Percentiles rank a stretch among this genome's conserved stretches.
These are phyloP conservation scores for Candida nemodendra DNA, from an alignment of 805 yeast species.

Conservation along the genomic window DNA sequence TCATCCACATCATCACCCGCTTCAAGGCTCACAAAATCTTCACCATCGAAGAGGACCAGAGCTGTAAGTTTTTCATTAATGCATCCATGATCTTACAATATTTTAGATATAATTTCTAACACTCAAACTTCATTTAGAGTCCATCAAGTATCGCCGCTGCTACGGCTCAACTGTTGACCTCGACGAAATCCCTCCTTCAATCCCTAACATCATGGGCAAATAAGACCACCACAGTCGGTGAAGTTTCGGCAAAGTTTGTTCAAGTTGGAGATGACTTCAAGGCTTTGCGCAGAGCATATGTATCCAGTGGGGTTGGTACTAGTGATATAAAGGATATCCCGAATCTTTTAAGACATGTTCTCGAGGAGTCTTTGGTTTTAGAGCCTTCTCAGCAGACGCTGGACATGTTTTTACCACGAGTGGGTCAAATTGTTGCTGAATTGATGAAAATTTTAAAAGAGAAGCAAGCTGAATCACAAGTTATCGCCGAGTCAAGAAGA, in stretches of 20 bases:
- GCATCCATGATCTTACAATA: too few species aligned
- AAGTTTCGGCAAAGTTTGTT: slow-evolving; percentile 88
- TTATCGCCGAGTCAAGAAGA: slow-evolving; percentile 17
- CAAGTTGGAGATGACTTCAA: slow-evolving; percentile 92
- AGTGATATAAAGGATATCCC: slow-evolving; percentile 92
- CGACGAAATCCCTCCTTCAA: slow-evolving; percentile 86
- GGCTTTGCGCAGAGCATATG: slow-evolving; percentile 76
- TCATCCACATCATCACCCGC: too few species aligned
- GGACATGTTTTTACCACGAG: slow-evolving; percentile 77
- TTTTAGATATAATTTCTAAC: too few species aligned
- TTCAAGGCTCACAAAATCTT: too few species aligned
- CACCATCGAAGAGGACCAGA: slow-evolving; percentile 11
- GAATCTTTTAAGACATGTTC: slow-evolving; percentile 66
- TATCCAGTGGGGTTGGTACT: slow-evolving; percentile 74
- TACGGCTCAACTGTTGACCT: slow-evolving; percentile 57
- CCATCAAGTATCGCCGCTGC: slow-evolving; percentile 62
- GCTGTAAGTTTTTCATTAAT: too few species aligned
- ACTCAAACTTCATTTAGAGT: slow-evolving; percentile 53
- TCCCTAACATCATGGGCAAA: slow-evolving; percentile 88
- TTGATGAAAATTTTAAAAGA: slow-evolving; percentile 75
- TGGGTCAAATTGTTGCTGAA: slow-evolving; percentile 81
- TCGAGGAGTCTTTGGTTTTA: slow-evolving; percentile 84
- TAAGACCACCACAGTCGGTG: slow-evolving; percentile 71
- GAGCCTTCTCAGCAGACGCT: slow-evolving; percentile 80
- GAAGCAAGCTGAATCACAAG: slow-evolving; percentile 56